Evolutionary conservation across 306 rosid species (phyloP), one percentile per base, ranked within the genome.

Genomic region (Sicyos edulis): DNA sequence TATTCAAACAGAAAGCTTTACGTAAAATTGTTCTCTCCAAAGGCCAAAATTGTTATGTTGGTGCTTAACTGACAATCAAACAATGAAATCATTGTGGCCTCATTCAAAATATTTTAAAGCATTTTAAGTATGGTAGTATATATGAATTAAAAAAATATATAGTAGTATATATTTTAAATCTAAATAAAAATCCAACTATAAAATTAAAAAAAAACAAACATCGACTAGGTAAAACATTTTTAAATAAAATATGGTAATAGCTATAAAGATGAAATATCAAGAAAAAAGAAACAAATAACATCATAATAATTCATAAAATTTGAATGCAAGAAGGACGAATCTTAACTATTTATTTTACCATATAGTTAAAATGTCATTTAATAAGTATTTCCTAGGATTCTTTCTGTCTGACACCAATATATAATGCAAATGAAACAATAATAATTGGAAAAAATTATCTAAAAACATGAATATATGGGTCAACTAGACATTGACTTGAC

Each of bases 361-460:
- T 37, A 16, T 34, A 34, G 51, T 34, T 37, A 66, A 66, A 66
- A 20, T 37, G 15, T 37, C 6, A 12, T 11, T 42, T 42, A 42
- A 66, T 17, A 66, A 11, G 19, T 19, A 66, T 5, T 66, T 45
- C 71, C 37, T 66, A 66, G 71, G 71, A 66, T 66, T 66, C 54
- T 66, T 9, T 63, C 1, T 8, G 8, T 61, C 19, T 57, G 63
- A 22, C n/a, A 57, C 3, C 5, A 59, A 57, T 3, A 56, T 9
- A 8, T 54, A 10, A 54, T 54, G 17, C 19, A 55, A 8, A 54
- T 54, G 9, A 20, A 12, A 11, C 24, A 22, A 59, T 26, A 59
- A 34, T 19, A 65, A 42, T 19, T 19, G 10, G 34, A 24, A 20
- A 37, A 65, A 24, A 26, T 26, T 1, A n/a, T 14, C n/a, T 4